phyloP scores from a whole-genome alignment of 2,329 filamentous ascomycete genomes.

The Fusarium sp. region DNA sequence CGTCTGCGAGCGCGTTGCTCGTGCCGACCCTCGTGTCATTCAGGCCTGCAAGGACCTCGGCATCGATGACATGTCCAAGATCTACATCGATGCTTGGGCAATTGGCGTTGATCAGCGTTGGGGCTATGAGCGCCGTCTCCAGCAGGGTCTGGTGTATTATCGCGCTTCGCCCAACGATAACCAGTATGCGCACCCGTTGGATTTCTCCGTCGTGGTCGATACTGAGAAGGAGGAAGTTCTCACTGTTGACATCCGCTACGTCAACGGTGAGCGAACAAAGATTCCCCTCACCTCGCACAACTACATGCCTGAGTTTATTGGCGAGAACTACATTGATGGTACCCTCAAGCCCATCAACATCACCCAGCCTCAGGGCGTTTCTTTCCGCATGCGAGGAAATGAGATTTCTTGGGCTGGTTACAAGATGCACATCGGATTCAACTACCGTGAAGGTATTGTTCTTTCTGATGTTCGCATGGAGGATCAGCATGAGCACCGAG shows the following conservation, averaged over 20 bases:
- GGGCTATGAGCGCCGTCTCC: constrained; percentile 75
- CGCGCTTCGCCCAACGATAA: constrained; percentile 77
- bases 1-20: constrained; percentile 75
- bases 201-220: constrained; percentile 58
- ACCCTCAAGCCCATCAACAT: constrained; percentile 55
- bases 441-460: constrained; percentile 76
- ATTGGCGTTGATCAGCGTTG: constrained; percentile 86
- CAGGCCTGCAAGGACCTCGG: constrained; percentile 80
- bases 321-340: constrained; percentile 51
- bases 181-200: constrained; percentile 68
- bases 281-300: constrained; percentile 54
- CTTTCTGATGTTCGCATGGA: constrained; percentile 77
- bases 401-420: constrained; percentile 72
- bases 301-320: constrained; percentile 52
- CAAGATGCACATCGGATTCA: constrained; percentile 79
- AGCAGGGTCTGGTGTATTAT: constrained; percentile 87
- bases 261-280: constrained; percentile 62
- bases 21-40: constrained; percentile 78
- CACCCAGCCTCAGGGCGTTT: constrained; percentile 56
- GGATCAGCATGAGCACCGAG: constrained; percentile 54
- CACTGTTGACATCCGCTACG: constrained; percentile 55
- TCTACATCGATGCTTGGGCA: constrained; percentile 87
- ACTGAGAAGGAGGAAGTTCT: constrained; percentile 63
- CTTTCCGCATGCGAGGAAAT: constrained; percentile 60
- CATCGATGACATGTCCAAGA: constrained; percentile 84